Evolutionary conservation across 257 asterid species (phyloP), one percentile per base, ranked within the genome.

Genomic region (Nicotiana attenuata): DNA sequence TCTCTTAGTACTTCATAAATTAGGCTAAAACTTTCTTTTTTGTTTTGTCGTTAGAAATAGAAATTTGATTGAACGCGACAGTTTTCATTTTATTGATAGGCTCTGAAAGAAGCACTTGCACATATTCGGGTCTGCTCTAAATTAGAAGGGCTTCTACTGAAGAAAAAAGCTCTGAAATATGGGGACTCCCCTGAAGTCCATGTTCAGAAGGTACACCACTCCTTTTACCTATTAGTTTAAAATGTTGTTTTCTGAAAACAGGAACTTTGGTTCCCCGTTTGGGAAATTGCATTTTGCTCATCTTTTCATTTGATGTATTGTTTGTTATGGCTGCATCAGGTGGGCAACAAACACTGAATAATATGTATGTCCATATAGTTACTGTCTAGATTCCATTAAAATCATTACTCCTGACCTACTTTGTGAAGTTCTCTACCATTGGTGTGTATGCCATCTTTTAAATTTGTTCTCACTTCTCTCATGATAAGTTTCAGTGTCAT

Each of bases 181-280:
- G 98, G 97, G 78, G 97, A 93, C 81, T 90, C 96, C 57, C 85
- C 93, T 78, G 97, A 95, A 88, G 83, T 90, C 85, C 99, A 92
- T 90, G 89, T 90, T 60, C 99, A 92, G 66, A 95, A 95, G 98
- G 99, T 95, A 88, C 66, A 41, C 11, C 45, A 65, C 55, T 33
- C 35, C 80, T 60, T 71, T 69, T 35, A 24, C 60, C 38, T 47
- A 56, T 47, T 47, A 50, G 16, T 22, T 73, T 73, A 3, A 24
- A 41, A 41, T 69, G 16, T 45, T 38, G 35, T 71, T 71, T 71
- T 45, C 61, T 24, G 79, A 47, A 24, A 73, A 24, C 38, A 47
- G 61, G 41, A 24, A 28, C 61, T 45, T 7, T 73, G 61, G 22
- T 73, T 73, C 29, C 14, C 78, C 61, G 16, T 73, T 35, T 73